These are phyloP conservation scores for Huntiella decipiens DNA, from an alignment of 2,329 filamentous ascomycete species.

Conservation along the genomic window DNA sequence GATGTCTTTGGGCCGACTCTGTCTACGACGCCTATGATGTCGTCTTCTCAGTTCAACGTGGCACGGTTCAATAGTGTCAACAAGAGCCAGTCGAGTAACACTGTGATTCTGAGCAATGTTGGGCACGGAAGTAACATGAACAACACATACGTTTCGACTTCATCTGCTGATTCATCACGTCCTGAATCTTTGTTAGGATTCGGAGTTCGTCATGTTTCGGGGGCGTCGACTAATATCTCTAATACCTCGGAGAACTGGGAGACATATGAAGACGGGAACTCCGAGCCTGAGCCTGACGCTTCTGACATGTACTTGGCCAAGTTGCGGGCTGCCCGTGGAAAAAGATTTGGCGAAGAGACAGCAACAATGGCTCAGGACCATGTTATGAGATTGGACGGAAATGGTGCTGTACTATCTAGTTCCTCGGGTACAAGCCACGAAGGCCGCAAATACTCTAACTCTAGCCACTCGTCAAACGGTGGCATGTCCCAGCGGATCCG, in stretches of 20 bases:
- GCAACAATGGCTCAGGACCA: conserved; percentile 15
- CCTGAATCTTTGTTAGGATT: conserved; percentile 7
- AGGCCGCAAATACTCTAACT: conserved; percentile 5
- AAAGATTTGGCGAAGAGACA: conserved; percentile 21
- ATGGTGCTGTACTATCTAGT: too few species aligned
- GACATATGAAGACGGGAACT: conserved; percentile 65
- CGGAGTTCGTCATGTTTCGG: conserved; percentile 40
- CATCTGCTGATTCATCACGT: conserved; percentile 13
- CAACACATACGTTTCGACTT: conserved; percentile 23
- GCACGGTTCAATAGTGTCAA: conserved; percentile 15
- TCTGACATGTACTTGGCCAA: conserved; percentile 68
- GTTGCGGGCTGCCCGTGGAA: conserved; percentile 42
- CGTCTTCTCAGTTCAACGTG: conserved; percentile 17
- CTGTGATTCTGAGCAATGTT: too few species aligned
- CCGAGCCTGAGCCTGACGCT: conserved; percentile 55
- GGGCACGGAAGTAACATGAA: background rate
- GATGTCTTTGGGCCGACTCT: conserved; percentile 40
- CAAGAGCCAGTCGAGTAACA: background rate
- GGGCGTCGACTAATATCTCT: conserved; percentile 48
- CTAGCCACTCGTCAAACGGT: conserved; percentile 5
- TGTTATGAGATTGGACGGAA: background rate
- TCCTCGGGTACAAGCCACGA: background rate
- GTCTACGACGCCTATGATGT: background rate
- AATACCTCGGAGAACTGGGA: conserved; percentile 88
- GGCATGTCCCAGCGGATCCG: conserved; percentile 2